Evolutionary conservation across 2,329 filamentous ascomycete species (phyloP).

Genomic region (Magnaporthiopsis incrustans): DNA sequence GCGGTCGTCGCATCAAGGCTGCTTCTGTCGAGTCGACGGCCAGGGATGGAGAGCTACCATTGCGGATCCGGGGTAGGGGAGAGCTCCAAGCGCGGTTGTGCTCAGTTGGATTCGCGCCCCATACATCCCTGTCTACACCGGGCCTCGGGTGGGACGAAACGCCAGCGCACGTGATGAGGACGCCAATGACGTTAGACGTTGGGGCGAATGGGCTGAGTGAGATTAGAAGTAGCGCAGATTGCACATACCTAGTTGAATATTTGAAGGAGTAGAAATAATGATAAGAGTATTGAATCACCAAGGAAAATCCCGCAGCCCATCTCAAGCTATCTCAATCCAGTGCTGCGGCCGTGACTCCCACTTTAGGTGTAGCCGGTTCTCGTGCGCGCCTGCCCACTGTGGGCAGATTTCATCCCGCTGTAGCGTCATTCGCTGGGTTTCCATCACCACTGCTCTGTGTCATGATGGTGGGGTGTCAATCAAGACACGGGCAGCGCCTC

Average conservation of each 20-base stretch:
- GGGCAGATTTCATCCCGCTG: neutral
- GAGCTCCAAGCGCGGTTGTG: neutral
- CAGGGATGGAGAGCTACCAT: neutral
- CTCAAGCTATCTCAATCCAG: neutral
- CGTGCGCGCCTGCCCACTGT: neutral
- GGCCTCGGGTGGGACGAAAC: neutral
- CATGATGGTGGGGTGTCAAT: neutral
- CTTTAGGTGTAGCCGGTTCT: neutral
- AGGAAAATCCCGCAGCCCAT: neutral
- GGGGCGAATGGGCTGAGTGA: rapidly evolving
- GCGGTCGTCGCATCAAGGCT: slow-evolving; percentile 5
- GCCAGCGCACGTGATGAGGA: neutral
- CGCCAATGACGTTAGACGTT: neutral
- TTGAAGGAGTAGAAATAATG: neutral
- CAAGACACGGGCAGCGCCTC: neutral
- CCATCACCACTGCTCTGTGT: neutral
- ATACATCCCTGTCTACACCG: neutral
- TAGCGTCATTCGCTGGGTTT: neutral
- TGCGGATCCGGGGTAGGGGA: no score
- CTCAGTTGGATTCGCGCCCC: neutral
- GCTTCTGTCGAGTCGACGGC: neutral
- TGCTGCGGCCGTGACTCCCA: neutral
- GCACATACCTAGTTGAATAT: neutral
- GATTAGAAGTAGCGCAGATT: no score
- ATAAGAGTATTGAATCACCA: neutral